These are phyloP conservation scores for Henckelia pumila DNA, from an alignment of 257 asterid genomes.

Conservation along the genomic window DNA sequence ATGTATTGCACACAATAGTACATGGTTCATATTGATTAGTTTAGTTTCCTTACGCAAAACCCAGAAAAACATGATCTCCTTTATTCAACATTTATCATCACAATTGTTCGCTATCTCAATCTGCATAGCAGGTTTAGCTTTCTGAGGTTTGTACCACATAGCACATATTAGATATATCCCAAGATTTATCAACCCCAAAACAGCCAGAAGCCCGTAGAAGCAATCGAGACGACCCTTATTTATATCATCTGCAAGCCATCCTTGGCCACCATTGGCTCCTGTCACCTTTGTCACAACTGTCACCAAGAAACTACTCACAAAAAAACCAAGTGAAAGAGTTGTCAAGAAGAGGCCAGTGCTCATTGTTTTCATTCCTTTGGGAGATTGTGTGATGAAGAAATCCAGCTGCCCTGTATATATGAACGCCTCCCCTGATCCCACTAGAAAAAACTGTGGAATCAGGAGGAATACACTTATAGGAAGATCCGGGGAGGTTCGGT, in stretches of 20 bases:
- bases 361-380: conserved; percentile 95
- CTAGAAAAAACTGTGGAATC: conserved; percentile 78
- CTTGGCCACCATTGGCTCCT: conserved; percentile 37
- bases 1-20: not conserved
- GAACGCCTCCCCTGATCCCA: conserved; percentile 89
- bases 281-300: conserved; percentile 64
- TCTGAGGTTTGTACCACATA: conserved; percentile 51
- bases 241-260: conserved; percentile 84
- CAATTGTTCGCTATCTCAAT: conserved; percentile 19
- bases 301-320: conserved; percentile 74
- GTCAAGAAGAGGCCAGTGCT: conserved; percentile 94
- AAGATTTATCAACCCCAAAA: conserved; percentile 57
- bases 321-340: conserved; percentile 79
- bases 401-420: conserved; percentile 93
- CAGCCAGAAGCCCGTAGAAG: conserved; percentile 71
- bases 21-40: not conserved
- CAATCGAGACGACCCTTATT: conserved; percentile 77
- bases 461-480: conserved; percentile 70
- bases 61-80: not conserved
- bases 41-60: conserved; percentile 19
- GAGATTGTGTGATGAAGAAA: conserved; percentile 84
- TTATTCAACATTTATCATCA: conserved; percentile 31
- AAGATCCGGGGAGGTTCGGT: conserved; percentile 32
- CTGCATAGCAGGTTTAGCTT: conserved; percentile 30
- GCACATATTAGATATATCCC: conserved; percentile 57